phyloP scores from a whole-genome alignment of 352 stramenopile species.

The Pythium phragmiticola region DNA sequence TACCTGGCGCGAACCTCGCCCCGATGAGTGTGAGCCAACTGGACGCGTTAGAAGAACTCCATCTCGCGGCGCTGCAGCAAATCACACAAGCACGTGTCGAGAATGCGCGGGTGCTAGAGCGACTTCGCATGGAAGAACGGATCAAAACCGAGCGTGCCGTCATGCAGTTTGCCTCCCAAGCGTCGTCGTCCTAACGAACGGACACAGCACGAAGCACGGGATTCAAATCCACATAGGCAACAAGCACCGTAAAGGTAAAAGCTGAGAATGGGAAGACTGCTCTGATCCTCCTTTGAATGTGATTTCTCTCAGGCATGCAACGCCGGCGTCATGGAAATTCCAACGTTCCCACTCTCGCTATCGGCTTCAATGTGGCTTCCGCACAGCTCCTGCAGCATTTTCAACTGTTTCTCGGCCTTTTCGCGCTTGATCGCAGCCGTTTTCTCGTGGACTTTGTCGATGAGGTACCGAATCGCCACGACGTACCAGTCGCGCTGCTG shows the following conservation, averaged over 20 bases:
- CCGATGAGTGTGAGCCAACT: slow-evolving; percentile 73
- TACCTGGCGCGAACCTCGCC: slow-evolving; percentile 47
- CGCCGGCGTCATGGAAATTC: slow-evolving; percentile 22
- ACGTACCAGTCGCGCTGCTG: slow-evolving; percentile 83
- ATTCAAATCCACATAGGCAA: background rate
- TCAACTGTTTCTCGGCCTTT: slow-evolving; percentile 73
- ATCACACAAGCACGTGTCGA: slow-evolving; percentile 62
- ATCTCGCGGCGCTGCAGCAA: slow-evolving; percentile 53
- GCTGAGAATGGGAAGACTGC: background rate
- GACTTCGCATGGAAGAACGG: slow-evolving; percentile 68
- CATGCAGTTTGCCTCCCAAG: slow-evolving; percentile 35
- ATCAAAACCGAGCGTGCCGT: slow-evolving; percentile 70
- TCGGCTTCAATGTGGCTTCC: slow-evolving; percentile 19
- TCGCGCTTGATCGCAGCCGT: slow-evolving; percentile 73
- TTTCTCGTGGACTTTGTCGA: slow-evolving; percentile 86
- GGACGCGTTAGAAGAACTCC: slow-evolving; percentile 63
- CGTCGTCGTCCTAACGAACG: slow-evolving; percentile 3
- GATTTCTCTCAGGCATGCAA: slow-evolving; percentile 17
- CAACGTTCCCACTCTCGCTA: slow-evolving; percentile 19
- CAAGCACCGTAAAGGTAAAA: background rate
- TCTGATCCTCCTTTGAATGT: background rate
- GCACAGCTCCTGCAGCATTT: slow-evolving; percentile 75
- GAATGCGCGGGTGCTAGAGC: slow-evolving; percentile 58
- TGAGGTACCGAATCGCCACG: slow-evolving; percentile 80
- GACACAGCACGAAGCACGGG: background rate